Base-by-base conservation (phyloP, 2,329 filamentous ascomycete species). In the Hymenoscyphus fructigenus region DNA sequence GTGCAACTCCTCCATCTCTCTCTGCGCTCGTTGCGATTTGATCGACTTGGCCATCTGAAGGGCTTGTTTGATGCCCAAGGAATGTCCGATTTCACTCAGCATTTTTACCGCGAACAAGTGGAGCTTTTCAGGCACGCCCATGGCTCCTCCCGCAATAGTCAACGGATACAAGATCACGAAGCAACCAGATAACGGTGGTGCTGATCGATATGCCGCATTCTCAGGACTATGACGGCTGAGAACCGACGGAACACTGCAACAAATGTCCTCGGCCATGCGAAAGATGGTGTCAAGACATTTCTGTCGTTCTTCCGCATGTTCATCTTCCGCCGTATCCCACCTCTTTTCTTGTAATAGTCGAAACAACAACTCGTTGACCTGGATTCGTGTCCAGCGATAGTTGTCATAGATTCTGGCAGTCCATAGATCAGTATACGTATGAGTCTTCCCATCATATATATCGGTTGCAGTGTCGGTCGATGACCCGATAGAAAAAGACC, bases 341-440 rank as follows among this genome's bases (percentile, higher is more conserved):
- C 14, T 26, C 47, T 53, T 26, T 14, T 53, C 47, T 26, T 20
- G 12, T 20, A 53, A 53, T 5, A 53, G 20, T 15, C 23, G 47
- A 41, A 69, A 41, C 2, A 72, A 53, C 5, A 69, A 38, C 50
- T 73, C 66, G 36, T 72, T 72, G 29, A 74, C 47, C 4, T 70
- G 59, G 26, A 74, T 72, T 5, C 72, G 57, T 17, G 59, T 55
- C 69, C 68, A 71, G 32, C 71, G 67, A 60, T 71, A 72, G 34
- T 71, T 57, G 32, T 70, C 71, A 50, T 66, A 71, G 26, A 72
- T 65, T 62, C 69, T 66, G 7, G 67, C 66, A n/a, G 60, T 64
- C 72, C 73, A 73, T 4, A 68, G 12, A 58, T 74, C 70, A 3
- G 41, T 44, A 62, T 71, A 72, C 26, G 47, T n/a, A 28, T 73